Evolutionary conservation across 441 rosid genomes (phyloP).

Genomic region (Rhodomyrtus psidioides): DNA sequence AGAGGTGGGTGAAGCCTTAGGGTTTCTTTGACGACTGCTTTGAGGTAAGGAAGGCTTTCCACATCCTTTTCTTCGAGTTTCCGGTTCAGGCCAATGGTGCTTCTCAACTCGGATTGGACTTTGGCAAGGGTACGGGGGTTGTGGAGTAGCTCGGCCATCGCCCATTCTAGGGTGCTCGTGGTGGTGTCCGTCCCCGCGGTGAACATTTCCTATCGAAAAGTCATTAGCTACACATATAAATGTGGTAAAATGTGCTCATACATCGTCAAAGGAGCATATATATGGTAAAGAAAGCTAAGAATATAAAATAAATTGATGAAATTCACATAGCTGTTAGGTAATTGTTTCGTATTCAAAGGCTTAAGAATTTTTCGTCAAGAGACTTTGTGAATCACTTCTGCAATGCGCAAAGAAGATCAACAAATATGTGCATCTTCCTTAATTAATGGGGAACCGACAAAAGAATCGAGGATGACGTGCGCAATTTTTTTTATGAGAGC

Average conservation of each 20-base stretch:
- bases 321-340: neutral
- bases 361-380: neutral
- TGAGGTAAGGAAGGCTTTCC: slow-evolving; percentile 41
- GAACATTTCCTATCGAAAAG: slow-evolving; percentile 53
- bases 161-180: slow-evolving; percentile 77
- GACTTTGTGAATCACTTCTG: neutral
- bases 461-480: neutral
- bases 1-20: slow-evolving; percentile 67
- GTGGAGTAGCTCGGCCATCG: slow-evolving; percentile 65
- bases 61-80: slow-evolving; percentile 18
- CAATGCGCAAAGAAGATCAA: neutral
- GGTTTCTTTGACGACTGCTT: slow-evolving; percentile 67
- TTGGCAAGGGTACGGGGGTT: slow-evolving; percentile 29
- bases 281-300: neutral
- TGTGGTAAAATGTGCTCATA: neutral
- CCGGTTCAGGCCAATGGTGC: neutral
- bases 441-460: neutral
- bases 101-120: slow-evolving; percentile 28
- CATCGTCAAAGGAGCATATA: neutral
- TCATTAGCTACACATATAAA: neutral
- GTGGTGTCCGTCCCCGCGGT: slow-evolving; percentile 80
- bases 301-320: neutral
- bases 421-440: neutral
- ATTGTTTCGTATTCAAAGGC: neutral
- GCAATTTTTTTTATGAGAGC: neutral